These are phyloP conservation scores for Kurtzmaniella natalensis DNA, from an alignment of 1,139 yeast genomes.

Conservation along the genomic window DNA sequence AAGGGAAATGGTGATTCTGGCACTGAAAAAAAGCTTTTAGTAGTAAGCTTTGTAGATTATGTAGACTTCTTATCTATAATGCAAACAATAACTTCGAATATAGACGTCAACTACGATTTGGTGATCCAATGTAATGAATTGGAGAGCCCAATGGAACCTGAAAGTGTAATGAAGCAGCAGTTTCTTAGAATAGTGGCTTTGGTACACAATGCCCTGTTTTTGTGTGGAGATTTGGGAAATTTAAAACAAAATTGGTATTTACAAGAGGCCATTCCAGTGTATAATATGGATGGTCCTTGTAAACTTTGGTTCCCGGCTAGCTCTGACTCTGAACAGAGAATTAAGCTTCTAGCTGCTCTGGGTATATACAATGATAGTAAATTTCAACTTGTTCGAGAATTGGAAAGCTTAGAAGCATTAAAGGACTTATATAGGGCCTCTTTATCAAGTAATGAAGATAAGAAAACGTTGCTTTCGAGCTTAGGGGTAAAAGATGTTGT, in stretches of 20 bases:
- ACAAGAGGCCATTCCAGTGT: constrained; percentile 11
- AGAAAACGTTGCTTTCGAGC: constrained; percentile 5
- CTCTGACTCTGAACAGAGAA: constrained; percentile 5
- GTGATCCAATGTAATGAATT: constrained; percentile 18
- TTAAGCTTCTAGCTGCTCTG: constrained; percentile 4
- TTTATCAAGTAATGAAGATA: constrained; percentile 8
- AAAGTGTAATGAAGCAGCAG: constrained; percentile 41
- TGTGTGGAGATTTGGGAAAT: constrained; percentile 11
- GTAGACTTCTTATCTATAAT: constrained; percentile 13
- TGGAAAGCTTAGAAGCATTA: constrained; percentile 11
- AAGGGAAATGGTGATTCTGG: too few species aligned
- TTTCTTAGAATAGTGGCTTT: constrained; percentile 45
- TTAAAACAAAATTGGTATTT: constrained; percentile 1
- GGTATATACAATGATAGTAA: constrained; percentile 1
- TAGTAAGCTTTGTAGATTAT: constrained; percentile 13
- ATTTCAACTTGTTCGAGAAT: constrained; percentile 10
- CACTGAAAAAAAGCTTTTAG: constrained; percentile 9
- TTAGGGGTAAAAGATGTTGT: too few species aligned
- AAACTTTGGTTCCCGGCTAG: constrained; percentile 3
- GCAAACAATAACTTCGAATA: too few species aligned
- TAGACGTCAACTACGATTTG: constrained; percentile 13
- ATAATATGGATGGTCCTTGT: constrained; percentile 6
- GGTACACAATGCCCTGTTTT: constrained; percentile 36
- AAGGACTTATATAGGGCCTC: too few species aligned
- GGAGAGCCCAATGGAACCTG: constrained; percentile 17